Percentiles rank a stretch among this genome's conserved stretches.
Conservation (phyloP, 2,329 filamentous ascomycete genomes). For the Akanthomyces muscarius region DNA sequence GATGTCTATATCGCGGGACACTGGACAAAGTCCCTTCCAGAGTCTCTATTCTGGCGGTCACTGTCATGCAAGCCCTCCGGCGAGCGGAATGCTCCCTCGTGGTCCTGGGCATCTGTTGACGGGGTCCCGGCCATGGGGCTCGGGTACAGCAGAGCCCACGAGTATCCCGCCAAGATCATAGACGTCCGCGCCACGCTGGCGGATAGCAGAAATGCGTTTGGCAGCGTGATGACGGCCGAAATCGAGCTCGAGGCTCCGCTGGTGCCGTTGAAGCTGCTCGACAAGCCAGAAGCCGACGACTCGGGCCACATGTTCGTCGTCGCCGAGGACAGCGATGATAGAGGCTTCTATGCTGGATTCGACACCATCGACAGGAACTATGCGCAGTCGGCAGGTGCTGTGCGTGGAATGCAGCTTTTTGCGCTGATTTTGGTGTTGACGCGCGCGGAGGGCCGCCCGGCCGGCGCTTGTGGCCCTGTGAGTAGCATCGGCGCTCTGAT, state of each 20-base stretch:
- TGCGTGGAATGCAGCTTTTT: too few species aligned
- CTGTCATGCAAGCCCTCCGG: neutral
- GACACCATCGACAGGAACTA: too few species aligned
- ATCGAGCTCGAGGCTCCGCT: neutral
- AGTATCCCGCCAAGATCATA: neutral
- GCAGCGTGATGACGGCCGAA: neutral
- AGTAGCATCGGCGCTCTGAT: too few species aligned
- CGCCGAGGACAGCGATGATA: too few species aligned
- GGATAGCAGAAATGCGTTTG: neutral
- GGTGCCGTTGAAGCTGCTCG: too few species aligned
- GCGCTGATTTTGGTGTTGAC: too few species aligned
- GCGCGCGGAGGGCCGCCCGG: too few species aligned
- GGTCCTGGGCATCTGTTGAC: neutral
- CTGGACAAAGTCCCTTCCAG: neutral
- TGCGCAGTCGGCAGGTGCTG: too few species aligned
- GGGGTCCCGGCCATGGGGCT: neutral
- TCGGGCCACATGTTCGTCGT: too few species aligned
- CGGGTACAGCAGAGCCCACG: neutral
- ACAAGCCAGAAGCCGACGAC: too few species aligned
- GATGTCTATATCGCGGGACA: neutral
- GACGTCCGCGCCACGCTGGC: neutral
- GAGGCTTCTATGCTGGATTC: too few species aligned
- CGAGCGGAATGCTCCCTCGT: neutral
- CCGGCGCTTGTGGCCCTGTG: too few species aligned
- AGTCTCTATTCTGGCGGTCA: neutral